phyloP scores from a whole-genome alignment of 129 eudicot species.

The Tanacetum coccineum region DNA sequence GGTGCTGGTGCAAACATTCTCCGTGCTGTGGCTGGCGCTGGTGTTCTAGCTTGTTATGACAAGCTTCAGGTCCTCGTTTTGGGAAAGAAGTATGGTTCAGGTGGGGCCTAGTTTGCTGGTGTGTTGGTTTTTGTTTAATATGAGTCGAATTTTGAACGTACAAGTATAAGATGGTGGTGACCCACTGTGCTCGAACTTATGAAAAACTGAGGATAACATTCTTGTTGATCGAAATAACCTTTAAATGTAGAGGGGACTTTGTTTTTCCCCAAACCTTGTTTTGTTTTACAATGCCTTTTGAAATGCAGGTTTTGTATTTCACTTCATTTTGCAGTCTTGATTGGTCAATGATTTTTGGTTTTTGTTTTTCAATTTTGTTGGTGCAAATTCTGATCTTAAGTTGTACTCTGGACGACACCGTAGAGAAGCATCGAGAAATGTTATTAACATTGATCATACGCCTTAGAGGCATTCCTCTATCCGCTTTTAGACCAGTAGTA shows the following conservation, averaged over 20 bases:
- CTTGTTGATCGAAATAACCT: constrained; percentile 27
- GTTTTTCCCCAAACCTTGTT: constrained; percentile 5
- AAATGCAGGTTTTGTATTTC: neutral
- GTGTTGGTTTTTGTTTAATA: neutral
- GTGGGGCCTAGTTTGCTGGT: constrained; percentile 44
- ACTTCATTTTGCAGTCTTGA: too few relatives aligned
- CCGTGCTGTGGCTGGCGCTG: constrained; percentile 90
- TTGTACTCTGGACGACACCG: too few relatives aligned
- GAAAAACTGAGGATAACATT: constrained; percentile 13
- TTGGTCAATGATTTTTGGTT: too few relatives aligned
- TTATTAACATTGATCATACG: too few relatives aligned
- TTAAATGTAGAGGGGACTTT: constrained; percentile 7
- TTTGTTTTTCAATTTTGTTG: too few relatives aligned
- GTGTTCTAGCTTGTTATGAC: constrained; percentile 81
- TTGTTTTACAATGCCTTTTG: neutral
- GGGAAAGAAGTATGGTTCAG: constrained; percentile 83
- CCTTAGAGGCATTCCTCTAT: too few relatives aligned
- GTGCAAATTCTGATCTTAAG: too few relatives aligned
- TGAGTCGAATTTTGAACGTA: constrained; percentile 1
- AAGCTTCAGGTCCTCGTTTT: constrained; percentile 69
- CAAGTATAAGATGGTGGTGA: constrained; percentile 36
- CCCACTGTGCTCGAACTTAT: constrained; percentile 27
- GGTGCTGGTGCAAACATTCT: constrained; percentile 73
- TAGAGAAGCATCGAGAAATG: too few relatives aligned
- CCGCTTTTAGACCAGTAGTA: too few relatives aligned